phyloP scores from a whole-genome alignment of 257 asterid species.

The Rhazya stricta region DNA sequence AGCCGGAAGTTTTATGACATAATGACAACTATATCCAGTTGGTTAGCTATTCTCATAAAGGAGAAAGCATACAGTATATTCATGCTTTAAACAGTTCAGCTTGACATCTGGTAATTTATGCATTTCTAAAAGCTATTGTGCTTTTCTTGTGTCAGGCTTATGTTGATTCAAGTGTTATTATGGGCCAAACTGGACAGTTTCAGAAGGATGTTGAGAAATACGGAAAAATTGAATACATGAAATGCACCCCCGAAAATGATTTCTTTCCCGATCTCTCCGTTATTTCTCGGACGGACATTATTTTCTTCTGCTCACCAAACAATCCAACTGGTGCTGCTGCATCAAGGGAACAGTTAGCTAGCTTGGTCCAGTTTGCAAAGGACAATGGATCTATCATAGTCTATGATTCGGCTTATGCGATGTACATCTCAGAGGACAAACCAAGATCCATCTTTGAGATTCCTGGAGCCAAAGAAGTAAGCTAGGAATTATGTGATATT shows the following conservation, averaged over 20 bases:
- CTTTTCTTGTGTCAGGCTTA: constrained; percentile 54
- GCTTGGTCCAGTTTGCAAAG: constrained; percentile 80
- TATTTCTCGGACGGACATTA: constrained; percentile 66
- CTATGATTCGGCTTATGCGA: constrained; percentile 97
- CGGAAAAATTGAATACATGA: constrained; percentile 88
- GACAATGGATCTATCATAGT: constrained; percentile 86
- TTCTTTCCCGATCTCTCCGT: constrained; percentile 84
- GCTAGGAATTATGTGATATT: constrained; percentile 2
- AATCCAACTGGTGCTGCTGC: constrained; percentile 96
- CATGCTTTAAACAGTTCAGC: not conserved
- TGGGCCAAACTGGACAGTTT: constrained; percentile 91
- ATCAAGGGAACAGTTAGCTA: constrained; percentile 83
- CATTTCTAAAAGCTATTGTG: constrained; percentile 5
- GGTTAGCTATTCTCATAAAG: not conserved
- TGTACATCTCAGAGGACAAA: constrained; percentile 87
- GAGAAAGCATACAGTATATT: not conserved
- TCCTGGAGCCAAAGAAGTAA: constrained; percentile 96
- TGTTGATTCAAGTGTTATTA: constrained; percentile 90
- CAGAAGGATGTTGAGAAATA: constrained; percentile 85
- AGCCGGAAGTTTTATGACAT: not conserved
- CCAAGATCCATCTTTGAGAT: constrained; percentile 89
- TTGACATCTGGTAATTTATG: not conserved
- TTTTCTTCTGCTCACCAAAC: constrained; percentile 95
- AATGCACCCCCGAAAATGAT: constrained; percentile 86
- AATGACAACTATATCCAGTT: not conserved